Conservation (phyloP, 352 stramenopile species). For the Phytophthora meadii region DNA sequence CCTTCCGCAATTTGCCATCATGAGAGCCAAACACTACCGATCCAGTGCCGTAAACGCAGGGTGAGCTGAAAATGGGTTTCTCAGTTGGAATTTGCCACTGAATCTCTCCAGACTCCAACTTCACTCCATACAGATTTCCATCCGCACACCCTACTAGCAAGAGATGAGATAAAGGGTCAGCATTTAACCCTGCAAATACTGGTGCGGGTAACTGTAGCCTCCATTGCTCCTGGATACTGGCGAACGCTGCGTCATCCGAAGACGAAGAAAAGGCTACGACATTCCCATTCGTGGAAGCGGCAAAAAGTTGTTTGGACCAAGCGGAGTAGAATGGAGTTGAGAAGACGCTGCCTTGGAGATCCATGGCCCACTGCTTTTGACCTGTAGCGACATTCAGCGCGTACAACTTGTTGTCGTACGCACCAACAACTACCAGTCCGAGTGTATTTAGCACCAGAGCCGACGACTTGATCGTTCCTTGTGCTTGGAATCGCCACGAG, state of each 20-base stretch:
- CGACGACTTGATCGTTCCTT: conserved; percentile 58
- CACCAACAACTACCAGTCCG: conserved; percentile 50
- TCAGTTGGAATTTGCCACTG: conserved; percentile 47
- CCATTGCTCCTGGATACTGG: conserved; percentile 21
- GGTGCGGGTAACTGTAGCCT: conserved; percentile 46
- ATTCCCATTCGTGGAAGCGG: conserved; percentile 50
- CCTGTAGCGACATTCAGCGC: conserved; percentile 39
- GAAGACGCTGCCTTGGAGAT: conserved; percentile 57
- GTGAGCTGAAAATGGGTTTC: conserved; percentile 71
- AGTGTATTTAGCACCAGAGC: conserved; percentile 51
- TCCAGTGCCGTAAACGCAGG: conserved; percentile 40
- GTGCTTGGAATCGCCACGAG: conserved; percentile 45
- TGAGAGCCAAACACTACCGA: conserved; percentile 59
- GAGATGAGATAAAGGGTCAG: conserved; percentile 14
- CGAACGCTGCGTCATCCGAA: conserved; percentile 4
- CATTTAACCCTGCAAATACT: conserved; percentile 63
- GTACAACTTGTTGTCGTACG: conserved; percentile 63
- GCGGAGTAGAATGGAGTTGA: conserved; percentile 45
- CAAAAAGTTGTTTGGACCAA: conserved; percentile 34
- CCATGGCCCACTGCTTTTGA: conserved; percentile 28
- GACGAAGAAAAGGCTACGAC: conserved; percentile 29
- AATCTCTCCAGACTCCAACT: conserved; percentile 24
- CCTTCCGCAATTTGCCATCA: conserved; percentile 54
- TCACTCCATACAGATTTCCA: conserved; percentile 49
- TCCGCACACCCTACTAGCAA: conserved; percentile 62